A percentile compares a stretch with the other conserved stretches of the same genome.
These are phyloP conservation scores for Kentomonas sorsogonicus DNA, from an alignment of 208 protist genomes.

Conservation along the genomic window DNA sequence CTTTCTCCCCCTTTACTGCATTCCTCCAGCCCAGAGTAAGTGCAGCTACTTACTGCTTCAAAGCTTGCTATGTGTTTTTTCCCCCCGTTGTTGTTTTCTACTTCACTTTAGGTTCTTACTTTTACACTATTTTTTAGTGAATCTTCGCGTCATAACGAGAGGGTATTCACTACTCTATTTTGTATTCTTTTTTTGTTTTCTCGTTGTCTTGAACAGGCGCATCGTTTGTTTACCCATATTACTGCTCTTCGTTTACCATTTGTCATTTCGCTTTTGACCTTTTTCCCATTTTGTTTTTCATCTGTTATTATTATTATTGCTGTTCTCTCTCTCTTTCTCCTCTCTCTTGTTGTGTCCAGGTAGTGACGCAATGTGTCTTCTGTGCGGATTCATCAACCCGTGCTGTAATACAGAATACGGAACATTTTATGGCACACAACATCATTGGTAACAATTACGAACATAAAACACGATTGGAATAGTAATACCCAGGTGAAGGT, in stretches of 20 bases:
- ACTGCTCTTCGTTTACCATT: not conserved
- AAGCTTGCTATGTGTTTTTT: slow-evolving; percentile 11
- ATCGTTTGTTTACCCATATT: too few species aligned
- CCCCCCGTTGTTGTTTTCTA: not conserved
- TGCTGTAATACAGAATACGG: too few species aligned
- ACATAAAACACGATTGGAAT: too few species aligned
- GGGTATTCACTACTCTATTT: not conserved
- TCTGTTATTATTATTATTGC: not conserved
- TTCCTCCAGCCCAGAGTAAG: too few species aligned
- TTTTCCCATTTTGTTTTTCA: not conserved
- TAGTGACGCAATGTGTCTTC: too few species aligned
- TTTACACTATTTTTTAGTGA: not conserved
- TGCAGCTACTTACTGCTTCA: too few species aligned
- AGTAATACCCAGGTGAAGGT: too few species aligned
- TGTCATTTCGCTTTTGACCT: not conserved
- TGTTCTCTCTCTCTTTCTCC: slow-evolving; percentile 1
- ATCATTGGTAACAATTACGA: too few species aligned
- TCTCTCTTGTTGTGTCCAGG: not conserved
- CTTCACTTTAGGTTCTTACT: slow-evolving; percentile 1
- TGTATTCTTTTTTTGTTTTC: slow-evolving; percentile 2
- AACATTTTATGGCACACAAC: too few species aligned
- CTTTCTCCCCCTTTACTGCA: not conserved
- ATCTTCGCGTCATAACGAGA: not conserved
- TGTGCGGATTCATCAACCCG: too few species aligned
- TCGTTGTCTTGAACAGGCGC: too few species aligned